phyloP scores from a whole-genome alignment of 2,329 filamentous ascomycete species.

The Cercospora janseana region DNA sequence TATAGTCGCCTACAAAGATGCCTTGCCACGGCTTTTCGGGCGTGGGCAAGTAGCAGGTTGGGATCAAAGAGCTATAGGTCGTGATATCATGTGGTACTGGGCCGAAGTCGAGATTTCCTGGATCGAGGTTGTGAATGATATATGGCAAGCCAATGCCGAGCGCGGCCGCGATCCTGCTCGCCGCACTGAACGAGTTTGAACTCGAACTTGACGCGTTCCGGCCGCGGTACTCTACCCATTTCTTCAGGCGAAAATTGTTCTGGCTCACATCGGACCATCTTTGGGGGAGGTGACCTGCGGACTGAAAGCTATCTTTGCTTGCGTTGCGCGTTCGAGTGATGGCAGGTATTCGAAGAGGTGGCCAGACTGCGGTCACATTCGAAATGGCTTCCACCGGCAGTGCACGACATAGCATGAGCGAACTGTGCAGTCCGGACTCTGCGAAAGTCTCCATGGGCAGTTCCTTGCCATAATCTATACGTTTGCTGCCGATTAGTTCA shows the following conservation, averaged over 20 bases:
- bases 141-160: constrained; percentile 35
- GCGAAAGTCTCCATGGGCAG: constrained; percentile 49
- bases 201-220: constrained; percentile 34
- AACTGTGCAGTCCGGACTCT: constrained; percentile 56
- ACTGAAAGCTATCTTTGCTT: constrained; percentile 45
- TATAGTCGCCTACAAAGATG: constrained; percentile 91
- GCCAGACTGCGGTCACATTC: constrained; percentile 60
- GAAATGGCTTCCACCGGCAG: constrained; percentile 45
- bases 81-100: constrained; percentile 53
- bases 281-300: constrained; percentile 51
- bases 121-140: constrained; percentile 26
- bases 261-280: constrained; percentile 62
- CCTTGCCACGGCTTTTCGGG: constrained; percentile 77
- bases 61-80: constrained; percentile 71
- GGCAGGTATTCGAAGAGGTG: constrained; percentile 68
- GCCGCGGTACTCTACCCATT: constrained; percentile 67
- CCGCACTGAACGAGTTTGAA: constrained; percentile 30
- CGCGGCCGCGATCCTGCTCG: constrained; percentile 24
- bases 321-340: constrained; percentile 55
- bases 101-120: constrained; percentile 31
- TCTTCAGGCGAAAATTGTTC: constrained; percentile 68
- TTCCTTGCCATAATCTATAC: constrained; percentile 48
- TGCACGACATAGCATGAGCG: constrained; percentile 64
- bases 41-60: constrained; percentile 75
- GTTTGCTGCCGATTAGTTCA: constrained; percentile 16